Evolutionary conservation across 208 protist species (phyloP), one percentile per base, ranked within the genome.

Genomic region (Leishmania guyanensis): DNA sequence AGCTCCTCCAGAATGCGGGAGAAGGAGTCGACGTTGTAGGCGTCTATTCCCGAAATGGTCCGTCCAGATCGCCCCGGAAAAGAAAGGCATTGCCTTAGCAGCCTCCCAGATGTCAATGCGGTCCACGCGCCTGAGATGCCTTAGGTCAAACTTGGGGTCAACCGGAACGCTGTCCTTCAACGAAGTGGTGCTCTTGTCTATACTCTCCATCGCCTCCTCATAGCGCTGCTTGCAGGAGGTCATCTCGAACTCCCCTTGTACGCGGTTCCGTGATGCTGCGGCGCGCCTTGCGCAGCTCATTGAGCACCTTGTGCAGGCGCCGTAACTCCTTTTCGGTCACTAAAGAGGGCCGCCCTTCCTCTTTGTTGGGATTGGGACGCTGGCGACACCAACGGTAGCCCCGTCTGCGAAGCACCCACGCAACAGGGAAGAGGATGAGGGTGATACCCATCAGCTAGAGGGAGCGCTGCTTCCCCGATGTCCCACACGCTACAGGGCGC

Each of bases 11-110:
- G 85, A 65, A 96, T 91, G 62, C 91, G 90, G 2, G 54, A 29
- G 12, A 95, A 78, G 9, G 89, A 94, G 83, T 96, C 93, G 16
- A 93, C 91, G 83, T 96, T 93, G 75, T 46, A 86, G 85, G 95
- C 95, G 83, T 96, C 93, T 16, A 95, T 39, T 39, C 36, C 36
- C 91, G 83, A 96, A 96, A 83, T 95, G 93, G 0, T 95, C 87
- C 33, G 93, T 96, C 89, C 90, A 96, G 84, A 96, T 95, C 80
- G 91, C 84, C n/a, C 91, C 93, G 10, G 89, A 92, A 72, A 95
- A 93, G 77, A 89, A 89, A 16, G 90, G 93, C 89, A 95, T 90
- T 3, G 88, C 90, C 77, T 91, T 78, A 3, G 93, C 93, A 2
- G 91, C 93, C 5, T 87, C 71, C 86, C 89, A 95, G 14, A 96